Conservation (phyloP, 2,329 filamentous ascomycete species). For the Alternaria incomplexa region DNA sequence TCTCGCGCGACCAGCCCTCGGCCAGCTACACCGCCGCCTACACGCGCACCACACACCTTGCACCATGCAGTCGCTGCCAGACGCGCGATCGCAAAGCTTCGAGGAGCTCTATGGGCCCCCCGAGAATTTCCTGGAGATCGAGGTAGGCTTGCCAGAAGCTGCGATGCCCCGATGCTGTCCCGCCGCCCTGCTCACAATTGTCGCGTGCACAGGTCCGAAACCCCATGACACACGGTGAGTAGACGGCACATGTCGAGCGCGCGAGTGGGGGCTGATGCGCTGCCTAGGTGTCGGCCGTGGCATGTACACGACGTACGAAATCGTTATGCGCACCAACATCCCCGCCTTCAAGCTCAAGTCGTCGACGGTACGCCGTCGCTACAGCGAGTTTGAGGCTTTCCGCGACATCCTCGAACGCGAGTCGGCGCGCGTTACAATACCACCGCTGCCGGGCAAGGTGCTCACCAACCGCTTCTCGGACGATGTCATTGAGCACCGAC, state of each 20-base stretch:
- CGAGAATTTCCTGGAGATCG: constrained; percentile 98
- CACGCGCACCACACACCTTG: neutral
- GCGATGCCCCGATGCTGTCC: constrained; percentile 8
- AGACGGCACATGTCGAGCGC: neutral
- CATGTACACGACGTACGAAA: constrained; percentile 99
- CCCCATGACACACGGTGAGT: constrained; percentile 57
- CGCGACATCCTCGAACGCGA: constrained; percentile 97
- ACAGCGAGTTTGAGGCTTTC: constrained; percentile 99
- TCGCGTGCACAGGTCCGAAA: constrained; percentile 74
- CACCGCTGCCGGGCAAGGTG: constrained; percentile 93
- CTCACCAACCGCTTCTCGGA: constrained; percentile 98
- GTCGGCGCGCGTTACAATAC: constrained; percentile 91
- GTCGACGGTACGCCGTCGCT: constrained; percentile 86
- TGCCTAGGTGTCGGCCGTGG: constrained; percentile 92
- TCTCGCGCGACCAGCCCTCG: constrained; percentile 14
- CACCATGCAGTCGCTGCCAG: constrained; percentile 67
- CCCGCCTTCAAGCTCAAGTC: constrained; percentile 93
- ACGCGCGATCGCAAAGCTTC: constrained; percentile 87
- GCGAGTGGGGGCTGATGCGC: constrained; percentile 36
- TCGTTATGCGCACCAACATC: constrained; percentile 97
- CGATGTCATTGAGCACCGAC: constrained; percentile 93
- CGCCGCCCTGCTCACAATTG: constrained; percentile 30
- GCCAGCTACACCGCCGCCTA: neutral
- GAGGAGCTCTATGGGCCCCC: constrained; percentile 99
- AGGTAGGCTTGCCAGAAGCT: constrained; percentile 61